Evolutionary conservation across 495 filamentous ascomycete genomes (phyloP), one percentile per base, ranked within the genome.

Genomic region (Penicillium goetzii): DNA sequence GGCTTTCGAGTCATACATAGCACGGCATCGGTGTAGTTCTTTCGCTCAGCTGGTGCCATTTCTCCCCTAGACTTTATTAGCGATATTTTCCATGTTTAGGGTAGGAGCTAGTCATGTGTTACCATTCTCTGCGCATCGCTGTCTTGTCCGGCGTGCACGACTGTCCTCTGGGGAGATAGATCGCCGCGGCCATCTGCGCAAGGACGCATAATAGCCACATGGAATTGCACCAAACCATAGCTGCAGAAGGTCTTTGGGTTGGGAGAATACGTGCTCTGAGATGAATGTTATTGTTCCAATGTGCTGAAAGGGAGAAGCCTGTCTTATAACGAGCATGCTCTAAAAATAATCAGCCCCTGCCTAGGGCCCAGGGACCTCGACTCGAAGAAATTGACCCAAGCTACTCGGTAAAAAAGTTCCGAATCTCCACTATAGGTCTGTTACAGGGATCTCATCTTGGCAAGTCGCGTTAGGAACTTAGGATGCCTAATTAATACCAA

Each of bases 21-120:
- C 0, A 85, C 71, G 4, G 84, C 81, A 33, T 72, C 61, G 58
- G 79, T 79, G 65, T 86, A 86, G 38, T 80, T 76, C 32, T 69
- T 71, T 49, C 79, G 67, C 58, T 77, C 64, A 9, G 61, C 36
- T 11, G 71, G 65, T 9, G 53, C 61, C 55, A 83, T 68, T 60
- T 76, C 72, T 12, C 79, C 78, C 81, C 81, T 83, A 38, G 10
- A 4, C 2, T 14, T 2, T n/a, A 49, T 66, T 34, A 61, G 43
- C 33, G 43, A 45, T 26, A 9, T 6, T 8, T 33, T 9, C 28
- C 10, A 14, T n/a, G 12, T 15, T n/a, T 32, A 52, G 6, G 32
- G 33, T 33, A n/a, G n/a, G 7, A 32, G 26, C 14, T 38, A 32
- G 21, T n/a, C n/a, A 43, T 36, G 3, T 10, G 6, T 25, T 45